These are phyloP conservation scores for Phytophthora agathidicida DNA, from an alignment of 352 stramenopile genomes.

Conservation along the genomic window DNA sequence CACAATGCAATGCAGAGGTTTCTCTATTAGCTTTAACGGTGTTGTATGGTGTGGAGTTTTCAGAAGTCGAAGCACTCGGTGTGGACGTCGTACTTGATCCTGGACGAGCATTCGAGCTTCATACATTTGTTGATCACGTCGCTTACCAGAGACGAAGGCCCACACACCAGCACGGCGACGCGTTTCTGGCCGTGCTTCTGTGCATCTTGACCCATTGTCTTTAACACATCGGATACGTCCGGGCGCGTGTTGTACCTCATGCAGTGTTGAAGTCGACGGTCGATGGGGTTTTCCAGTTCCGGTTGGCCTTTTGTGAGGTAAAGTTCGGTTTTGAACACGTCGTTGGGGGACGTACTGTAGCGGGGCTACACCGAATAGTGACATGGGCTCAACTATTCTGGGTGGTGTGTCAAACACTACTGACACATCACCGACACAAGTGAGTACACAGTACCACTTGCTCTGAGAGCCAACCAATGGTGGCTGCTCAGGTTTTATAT, in stretches of 20 bases:
- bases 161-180: slow-evolving; percentile 52
- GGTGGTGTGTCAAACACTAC: too few species aligned
- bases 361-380: too few species aligned
- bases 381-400: too few species aligned
- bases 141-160: slow-evolving; percentile 33
- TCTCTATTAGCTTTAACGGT: too few species aligned
- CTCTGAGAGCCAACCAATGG: too few species aligned
- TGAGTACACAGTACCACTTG: too few species aligned
- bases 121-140: slow-evolving; percentile 36
- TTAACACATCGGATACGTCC: slow-evolving; percentile 23
- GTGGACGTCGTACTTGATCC: slow-evolving; percentile 51
- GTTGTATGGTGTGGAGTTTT: neutral
- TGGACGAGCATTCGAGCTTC: slow-evolving; percentile 9
- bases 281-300: slow-evolving; percentile 27
- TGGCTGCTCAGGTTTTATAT: too few species aligned
- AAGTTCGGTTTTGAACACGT: slow-evolving; percentile 40
- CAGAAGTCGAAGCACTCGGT: slow-evolving; percentile 42
- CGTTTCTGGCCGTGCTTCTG: slow-evolving; percentile 30
- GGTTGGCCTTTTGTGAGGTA: slow-evolving; percentile 35
- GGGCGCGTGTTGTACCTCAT: slow-evolving; percentile 38
- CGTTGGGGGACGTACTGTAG: slow-evolving; percentile 1
- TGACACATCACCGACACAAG: too few species aligned
- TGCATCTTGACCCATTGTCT: slow-evolving; percentile 33
- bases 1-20: too few species aligned
- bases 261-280: slow-evolving; percentile 25